These are phyloP conservation scores for Dictyophora rubrovolvata DNA, from an alignment of 768 basidiomycete genomes.

Conservation along the genomic window DNA sequence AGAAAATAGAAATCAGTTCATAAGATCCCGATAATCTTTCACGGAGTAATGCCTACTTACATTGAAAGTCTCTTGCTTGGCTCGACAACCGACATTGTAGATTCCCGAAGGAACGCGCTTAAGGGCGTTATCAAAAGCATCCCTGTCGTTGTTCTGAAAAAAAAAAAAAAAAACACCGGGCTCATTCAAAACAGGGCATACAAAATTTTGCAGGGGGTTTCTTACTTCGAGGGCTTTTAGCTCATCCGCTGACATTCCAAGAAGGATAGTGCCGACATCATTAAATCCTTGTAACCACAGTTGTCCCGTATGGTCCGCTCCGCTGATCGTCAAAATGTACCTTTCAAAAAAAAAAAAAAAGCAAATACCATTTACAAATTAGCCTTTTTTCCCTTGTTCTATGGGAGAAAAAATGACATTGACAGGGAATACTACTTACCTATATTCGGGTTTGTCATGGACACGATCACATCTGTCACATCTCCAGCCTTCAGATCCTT, in stretches of 20 bases:
- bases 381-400: conserved; percentile 2
- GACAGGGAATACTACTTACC: conserved; percentile 39
- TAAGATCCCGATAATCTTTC: not conserved
- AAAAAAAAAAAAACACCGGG: not conserved
- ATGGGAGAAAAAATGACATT: not conserved
- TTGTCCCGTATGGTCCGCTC: conserved; percentile 84
- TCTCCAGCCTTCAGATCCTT: conserved; percentile 61
- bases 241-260: conserved; percentile 73
- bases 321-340: conserved; percentile 76
- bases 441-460: conserved; percentile 62
- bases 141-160: conserved; percentile 47
- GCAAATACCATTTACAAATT: not conserved
- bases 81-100: conserved; percentile 78
- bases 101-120: conserved; percentile 55
- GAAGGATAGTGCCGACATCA: conserved; percentile 69
- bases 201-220: not conserved
- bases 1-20: not conserved
- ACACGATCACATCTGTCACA: conserved; percentile 88
- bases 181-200: not conserved
- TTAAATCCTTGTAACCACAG: conserved; percentile 95
- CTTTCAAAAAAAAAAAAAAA: conserved; percentile 24
- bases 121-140: conserved; percentile 47
- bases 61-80: conserved; percentile 79
- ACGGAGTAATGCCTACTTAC: conserved; percentile 32
- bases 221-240: conserved; percentile 61